Evolutionary conservation across 345 rosid genomes (phyloP).

Genomic region (Citrus cavaleriei): DNA sequence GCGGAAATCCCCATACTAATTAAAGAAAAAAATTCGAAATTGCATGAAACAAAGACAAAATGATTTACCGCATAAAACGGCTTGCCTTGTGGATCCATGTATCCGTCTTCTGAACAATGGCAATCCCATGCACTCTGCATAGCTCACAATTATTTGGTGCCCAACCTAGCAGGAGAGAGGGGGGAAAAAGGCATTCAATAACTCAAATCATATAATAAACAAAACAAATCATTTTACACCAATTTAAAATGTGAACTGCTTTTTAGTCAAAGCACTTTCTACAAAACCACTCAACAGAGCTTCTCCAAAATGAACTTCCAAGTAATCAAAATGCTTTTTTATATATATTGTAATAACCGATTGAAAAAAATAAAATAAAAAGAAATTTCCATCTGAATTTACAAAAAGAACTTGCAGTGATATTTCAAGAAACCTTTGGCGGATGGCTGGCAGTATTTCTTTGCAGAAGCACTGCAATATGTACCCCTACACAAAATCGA

Average conservation of each 20-base stretch:
- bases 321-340: neutral
- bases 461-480: neutral
- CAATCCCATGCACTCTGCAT: conserved; percentile 87
- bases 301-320: neutral
- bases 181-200: neutral
- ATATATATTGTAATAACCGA: neutral
- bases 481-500: neutral
- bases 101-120: conserved; percentile 81
- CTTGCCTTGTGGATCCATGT: conserved; percentile 83
- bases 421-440: neutral
- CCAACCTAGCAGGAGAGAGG: conserved; percentile 51
- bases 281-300: neutral
- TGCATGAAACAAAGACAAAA: conserved; percentile 7
- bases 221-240: neutral
- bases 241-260: neutral
- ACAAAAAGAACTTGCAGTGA: neutral
- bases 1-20: neutral
- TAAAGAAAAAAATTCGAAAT: neutral
- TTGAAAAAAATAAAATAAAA: no score
- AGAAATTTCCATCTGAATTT: neutral
- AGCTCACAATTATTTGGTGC: conserved; percentile 82
- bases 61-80: conserved; percentile 14
- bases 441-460: no score
- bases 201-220: neutral
- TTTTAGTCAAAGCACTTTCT: neutral